A percentile compares a stretch with the other conserved stretches of the same genome.
Evolutionary conservation across 805 yeast species (phyloP).

Genomic region (Yarrowia sp.): DNA sequence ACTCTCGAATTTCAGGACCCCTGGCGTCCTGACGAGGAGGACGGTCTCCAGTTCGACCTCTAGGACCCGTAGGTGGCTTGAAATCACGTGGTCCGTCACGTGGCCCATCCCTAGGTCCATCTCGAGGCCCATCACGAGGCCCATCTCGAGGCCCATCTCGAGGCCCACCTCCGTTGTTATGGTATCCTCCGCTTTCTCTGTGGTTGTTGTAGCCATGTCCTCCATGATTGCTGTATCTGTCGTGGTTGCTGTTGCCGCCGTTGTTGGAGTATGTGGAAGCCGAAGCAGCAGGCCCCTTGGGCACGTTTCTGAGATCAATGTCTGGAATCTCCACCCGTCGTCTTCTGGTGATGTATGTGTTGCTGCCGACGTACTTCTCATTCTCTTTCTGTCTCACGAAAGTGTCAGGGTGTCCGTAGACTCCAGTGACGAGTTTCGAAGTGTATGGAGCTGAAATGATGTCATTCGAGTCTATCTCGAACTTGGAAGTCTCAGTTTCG

Average conservation of each 20-base stretch:
- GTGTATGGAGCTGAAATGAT: conserved; percentile 32
- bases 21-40: conserved; percentile 39
- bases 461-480: not conserved
- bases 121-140: conserved; percentile 7
- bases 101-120: conserved; percentile 8
- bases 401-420: conserved; percentile 44
- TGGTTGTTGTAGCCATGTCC: conserved; percentile 7
- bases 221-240: conserved; percentile 35
- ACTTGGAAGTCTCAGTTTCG: not conserved
- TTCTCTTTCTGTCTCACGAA: conserved; percentile 43
- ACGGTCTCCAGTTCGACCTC: conserved; percentile 20
- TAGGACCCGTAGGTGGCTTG: conserved; percentile 20
- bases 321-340: conserved; percentile 22
- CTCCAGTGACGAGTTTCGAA: conserved; percentile 42
- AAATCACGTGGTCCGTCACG: conserved; percentile 14
- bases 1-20: conserved; percentile 27
- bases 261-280: conserved; percentile 17
- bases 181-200: conserved; percentile 9
- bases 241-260: conserved; percentile 30
- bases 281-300: conserved; percentile 17
- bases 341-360: conserved; percentile 40
- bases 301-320: conserved; percentile 1
- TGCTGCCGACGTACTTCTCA: conserved; percentile 36
- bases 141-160: not conserved
- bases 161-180: conserved; percentile 10